Evolutionary conservation across 352 stramenopile species (phyloP).

Genomic region (Globisporangium heterothallicum): DNA sequence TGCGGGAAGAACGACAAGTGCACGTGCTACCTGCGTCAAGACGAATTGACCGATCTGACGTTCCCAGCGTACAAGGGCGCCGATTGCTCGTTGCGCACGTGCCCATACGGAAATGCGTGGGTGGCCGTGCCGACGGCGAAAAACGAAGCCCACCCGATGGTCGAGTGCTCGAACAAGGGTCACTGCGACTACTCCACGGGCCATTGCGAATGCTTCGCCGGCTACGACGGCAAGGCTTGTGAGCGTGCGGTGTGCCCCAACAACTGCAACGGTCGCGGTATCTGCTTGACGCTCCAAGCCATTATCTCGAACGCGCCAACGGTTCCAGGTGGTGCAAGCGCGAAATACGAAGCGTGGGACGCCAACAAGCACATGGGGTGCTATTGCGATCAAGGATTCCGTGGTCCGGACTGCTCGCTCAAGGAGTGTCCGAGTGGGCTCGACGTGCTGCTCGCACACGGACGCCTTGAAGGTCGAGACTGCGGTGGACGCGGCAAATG

Average conservation of each 20-base stretch:
- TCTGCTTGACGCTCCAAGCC: constrained; percentile 89
- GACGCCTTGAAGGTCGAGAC: constrained; percentile 67
- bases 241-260: constrained; percentile 93
- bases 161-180: constrained; percentile 93
- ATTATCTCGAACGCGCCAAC: constrained; percentile 47
- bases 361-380: constrained; percentile 91
- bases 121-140: constrained; percentile 42
- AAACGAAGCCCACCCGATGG: constrained; percentile 72
- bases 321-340: not conserved
- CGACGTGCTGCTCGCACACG: constrained; percentile 88
- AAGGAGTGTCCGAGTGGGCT: constrained; percentile 91
- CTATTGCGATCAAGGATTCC: constrained; percentile 92
- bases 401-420: constrained; percentile 93
- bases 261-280: constrained; percentile 90
- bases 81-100: constrained; percentile 79
- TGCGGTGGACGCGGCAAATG: constrained; percentile 94
- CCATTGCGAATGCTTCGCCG: constrained; percentile 87
- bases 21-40: constrained; percentile 85
- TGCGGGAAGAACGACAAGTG: constrained; percentile 89
- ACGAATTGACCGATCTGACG: constrained; percentile 26
- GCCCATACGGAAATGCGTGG: constrained; percentile 65
- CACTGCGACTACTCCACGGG: constrained; percentile 89
- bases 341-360: constrained; percentile 91
- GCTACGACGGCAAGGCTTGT: constrained; percentile 90
- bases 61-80: constrained; percentile 67